Base-by-base conservation (phyloP, 164 flowering plant species). In the Vitis amurensis region DNA sequence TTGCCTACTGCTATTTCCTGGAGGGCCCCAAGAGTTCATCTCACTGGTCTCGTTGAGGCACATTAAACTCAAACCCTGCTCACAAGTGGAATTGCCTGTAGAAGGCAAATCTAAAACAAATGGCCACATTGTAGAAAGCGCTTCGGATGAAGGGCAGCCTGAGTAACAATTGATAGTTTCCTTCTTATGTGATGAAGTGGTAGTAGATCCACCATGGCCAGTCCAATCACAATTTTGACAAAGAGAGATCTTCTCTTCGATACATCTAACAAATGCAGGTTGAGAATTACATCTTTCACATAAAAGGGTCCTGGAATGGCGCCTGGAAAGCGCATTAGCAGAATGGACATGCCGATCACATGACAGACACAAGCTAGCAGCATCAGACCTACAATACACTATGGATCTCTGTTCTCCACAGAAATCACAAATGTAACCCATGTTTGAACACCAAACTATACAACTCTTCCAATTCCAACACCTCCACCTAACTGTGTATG, bases 311-410 rank as follows among this genome's bases (percentile, higher is more conserved):
- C 99, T 83, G 4, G 93, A 79, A 72, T 94, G 99, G 59, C 99
- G 97, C 67, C 67, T 85, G 30, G 97, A 89, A 62, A 94, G 87
- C 47, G 95, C 89, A 84, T 94, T 94, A n/a, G 97, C 97, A 68
- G 95, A 91, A 73, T 94, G 99, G 59, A 94, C 97, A 73, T 83
- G 88, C 0, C 89, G 87, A 58, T 94, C 99, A 81, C 99, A 94
- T 11, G 99, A 89, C 73, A 94, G 79, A 73, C 99, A 94, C 67
- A 94, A 82, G 74, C 86, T 83, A 27, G 98, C 98, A 16, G 91
- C 86, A 84, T 94, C 98, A 37, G 98, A 88, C 49, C 94, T 83
- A 73, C 98, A 94, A 70, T 89, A 89, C 5, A 94, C 92, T 80
- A 92, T 81, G 3, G 99, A 87, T 68, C 92, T 85, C 77, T 89